These are phyloP conservation scores for Vitis hybrid DNA, from an alignment of 177 flowering plant species.

Conservation along the genomic window DNA sequence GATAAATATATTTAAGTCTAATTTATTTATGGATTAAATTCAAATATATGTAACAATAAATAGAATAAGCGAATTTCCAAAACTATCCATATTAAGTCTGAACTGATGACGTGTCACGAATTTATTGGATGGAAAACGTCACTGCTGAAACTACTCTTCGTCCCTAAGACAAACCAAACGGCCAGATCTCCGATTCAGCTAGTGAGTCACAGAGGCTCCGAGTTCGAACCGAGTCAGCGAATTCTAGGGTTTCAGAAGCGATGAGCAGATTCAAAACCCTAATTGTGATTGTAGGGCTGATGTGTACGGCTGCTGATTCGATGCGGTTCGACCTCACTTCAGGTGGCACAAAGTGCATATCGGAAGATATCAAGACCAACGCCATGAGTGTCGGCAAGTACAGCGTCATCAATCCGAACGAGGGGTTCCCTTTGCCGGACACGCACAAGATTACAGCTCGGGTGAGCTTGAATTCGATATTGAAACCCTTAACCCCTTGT, in stretches of 20 bases:
- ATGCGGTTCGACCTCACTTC: conserved; percentile 45
- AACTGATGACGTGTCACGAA: not conserved
- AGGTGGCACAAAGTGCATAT: conserved; percentile 63
- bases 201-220: not conserved
- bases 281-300: conserved; percentile 4
- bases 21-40: not conserved
- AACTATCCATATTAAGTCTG: not conserved
- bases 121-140: not conserved
- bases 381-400: conserved; percentile 69
- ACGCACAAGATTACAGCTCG: conserved; percentile 40
- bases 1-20: too few relatives aligned
- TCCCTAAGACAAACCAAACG: not conserved
- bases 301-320: conserved; percentile 17
- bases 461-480: conserved; percentile 15
- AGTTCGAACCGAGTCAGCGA: not conserved
- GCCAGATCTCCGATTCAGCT: not conserved
- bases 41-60: not conserved
- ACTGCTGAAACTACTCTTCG: not conserved
- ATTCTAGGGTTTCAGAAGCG: not conserved
- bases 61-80: not conserved
- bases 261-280: not conserved
- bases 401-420: conserved; percentile 43
- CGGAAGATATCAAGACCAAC: conserved; percentile 66
- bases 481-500: not conserved
- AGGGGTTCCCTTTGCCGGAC: conserved; percentile 49